Conservation (phyloP, 75 land plant genomes). For the Larix kaempferi region DNA sequence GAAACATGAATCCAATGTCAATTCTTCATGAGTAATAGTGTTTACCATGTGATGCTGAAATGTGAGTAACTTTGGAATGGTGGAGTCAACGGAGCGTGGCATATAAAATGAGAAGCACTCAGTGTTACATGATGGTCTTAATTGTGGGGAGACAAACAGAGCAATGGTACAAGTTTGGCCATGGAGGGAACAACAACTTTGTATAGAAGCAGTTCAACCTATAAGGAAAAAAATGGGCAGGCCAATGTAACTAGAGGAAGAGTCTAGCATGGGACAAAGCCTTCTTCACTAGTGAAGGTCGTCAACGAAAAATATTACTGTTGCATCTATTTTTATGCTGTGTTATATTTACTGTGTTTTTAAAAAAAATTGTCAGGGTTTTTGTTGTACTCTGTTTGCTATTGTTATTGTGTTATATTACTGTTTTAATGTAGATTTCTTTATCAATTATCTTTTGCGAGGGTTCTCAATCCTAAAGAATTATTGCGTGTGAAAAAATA, state of each 20-base stretch:
- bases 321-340: not conserved
- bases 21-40: not conserved
- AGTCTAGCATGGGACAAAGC: constrained; percentile 93
- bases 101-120: not conserved
- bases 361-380: not conserved
- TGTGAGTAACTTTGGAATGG: not conserved
- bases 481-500: constrained; percentile 48
- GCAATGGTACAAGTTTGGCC: not conserved
- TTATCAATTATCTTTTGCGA: constrained; percentile 21
- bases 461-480: constrained; percentile 63
- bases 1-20: not conserved
- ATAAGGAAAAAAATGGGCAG: constrained; percentile 24
- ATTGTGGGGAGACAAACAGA: not conserved
- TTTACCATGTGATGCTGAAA: not conserved
- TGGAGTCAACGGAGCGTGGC: not conserved
- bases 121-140: not conserved
- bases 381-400: not conserved
- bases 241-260: constrained; percentile 65
- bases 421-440: not conserved
- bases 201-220: constrained; percentile 22
- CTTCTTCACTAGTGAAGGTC: constrained; percentile 87
- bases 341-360: too few relatives aligned
- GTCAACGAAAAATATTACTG: not conserved
- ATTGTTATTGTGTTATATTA: not conserved
- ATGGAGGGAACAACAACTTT: constrained; percentile 7